phyloP scores from a whole-genome alignment of 805 yeast genomes.

The Torulaspora gathmanii region DNA sequence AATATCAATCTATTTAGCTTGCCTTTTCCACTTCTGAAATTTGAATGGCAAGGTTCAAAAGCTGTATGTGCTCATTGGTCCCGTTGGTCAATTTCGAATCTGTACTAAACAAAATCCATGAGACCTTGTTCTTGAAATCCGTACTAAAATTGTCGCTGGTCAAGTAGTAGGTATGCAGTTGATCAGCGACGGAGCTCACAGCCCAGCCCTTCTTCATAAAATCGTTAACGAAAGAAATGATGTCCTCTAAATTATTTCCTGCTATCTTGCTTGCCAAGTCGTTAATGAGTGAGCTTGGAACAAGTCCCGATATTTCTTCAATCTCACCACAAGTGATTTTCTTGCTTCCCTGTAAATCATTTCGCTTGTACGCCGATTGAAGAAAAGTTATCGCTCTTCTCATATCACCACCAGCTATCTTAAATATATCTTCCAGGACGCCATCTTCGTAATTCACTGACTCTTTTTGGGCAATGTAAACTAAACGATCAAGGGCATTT shows the following conservation, averaged over 20 bases:
- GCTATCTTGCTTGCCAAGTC: constrained; percentile 40
- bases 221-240: constrained; percentile 45
- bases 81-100: constrained; percentile 78
- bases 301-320: constrained; percentile 72
- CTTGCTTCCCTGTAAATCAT: constrained; percentile 32
- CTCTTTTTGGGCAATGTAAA: constrained; percentile 52
- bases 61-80: constrained; percentile 80
- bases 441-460: constrained; percentile 42
- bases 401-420: constrained; percentile 82
- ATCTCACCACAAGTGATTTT: constrained; percentile 45
- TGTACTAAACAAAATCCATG: constrained; percentile 63
- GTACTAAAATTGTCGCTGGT: constrained; percentile 48
- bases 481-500: constrained; percentile 65
- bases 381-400: constrained; percentile 87
- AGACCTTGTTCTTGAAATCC: constrained; percentile 56
- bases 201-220: constrained; percentile 69
- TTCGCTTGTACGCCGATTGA: constrained; percentile 73
- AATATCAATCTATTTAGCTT: constrained; percentile 1
- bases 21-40: constrained; percentile 38
- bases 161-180: constrained; percentile 64
- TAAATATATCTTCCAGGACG: constrained; percentile 58
- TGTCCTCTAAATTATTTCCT: constrained; percentile 32
- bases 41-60: constrained; percentile 58
- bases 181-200: constrained; percentile 64
- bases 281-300: constrained; percentile 47